Evolutionary conservation across 2,329 filamentous ascomycete species (phyloP).

Genomic region (Dactylellina sp.): DNA sequence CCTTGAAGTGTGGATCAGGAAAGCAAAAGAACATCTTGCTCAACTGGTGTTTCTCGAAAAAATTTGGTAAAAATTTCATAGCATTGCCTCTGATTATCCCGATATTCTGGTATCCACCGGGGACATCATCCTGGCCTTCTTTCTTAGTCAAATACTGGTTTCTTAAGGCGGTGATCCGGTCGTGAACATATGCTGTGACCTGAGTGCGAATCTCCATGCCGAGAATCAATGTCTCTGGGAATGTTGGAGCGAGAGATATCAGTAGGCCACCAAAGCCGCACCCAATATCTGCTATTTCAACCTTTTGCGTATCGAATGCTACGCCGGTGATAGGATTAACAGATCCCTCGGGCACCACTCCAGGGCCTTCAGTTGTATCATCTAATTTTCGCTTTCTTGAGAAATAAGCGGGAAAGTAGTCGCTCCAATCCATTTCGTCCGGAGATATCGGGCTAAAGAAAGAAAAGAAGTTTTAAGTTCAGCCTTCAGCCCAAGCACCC

Average conservation of each 20-base stretch:
- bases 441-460: slow-evolving; percentile 77
- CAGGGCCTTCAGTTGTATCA: slow-evolving; percentile 59
- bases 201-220: slow-evolving; percentile 94
- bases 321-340: slow-evolving; percentile 27
- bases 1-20: slow-evolving; percentile 97
- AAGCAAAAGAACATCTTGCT: slow-evolving; percentile 97
- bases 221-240: slow-evolving; percentile 85
- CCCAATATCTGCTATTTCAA: slow-evolving; percentile 95
- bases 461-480: neutral
- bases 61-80: slow-evolving; percentile 99
- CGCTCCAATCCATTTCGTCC: slow-evolving; percentile 88
- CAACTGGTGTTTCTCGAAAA: slow-evolving; percentile 84
- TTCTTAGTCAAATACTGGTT: slow-evolving; percentile 68
- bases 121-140: slow-evolving; percentile 63
- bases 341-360: slow-evolving; percentile 31
- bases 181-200: slow-evolving; percentile 89
- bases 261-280: slow-evolving; percentile 95
- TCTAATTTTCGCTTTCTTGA: slow-evolving; percentile 62
- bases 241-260: slow-evolving; percentile 81
- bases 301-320: slow-evolving; percentile 69
- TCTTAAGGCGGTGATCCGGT: slow-evolving; percentile 85
- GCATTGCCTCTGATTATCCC: slow-evolving; percentile 90
- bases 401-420: slow-evolving; percentile 81
- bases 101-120: slow-evolving; percentile 80
- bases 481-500: neutral